Conservation (phyloP, 768 basidiomycete genomes). For the Lenzites betulinus region DNA sequence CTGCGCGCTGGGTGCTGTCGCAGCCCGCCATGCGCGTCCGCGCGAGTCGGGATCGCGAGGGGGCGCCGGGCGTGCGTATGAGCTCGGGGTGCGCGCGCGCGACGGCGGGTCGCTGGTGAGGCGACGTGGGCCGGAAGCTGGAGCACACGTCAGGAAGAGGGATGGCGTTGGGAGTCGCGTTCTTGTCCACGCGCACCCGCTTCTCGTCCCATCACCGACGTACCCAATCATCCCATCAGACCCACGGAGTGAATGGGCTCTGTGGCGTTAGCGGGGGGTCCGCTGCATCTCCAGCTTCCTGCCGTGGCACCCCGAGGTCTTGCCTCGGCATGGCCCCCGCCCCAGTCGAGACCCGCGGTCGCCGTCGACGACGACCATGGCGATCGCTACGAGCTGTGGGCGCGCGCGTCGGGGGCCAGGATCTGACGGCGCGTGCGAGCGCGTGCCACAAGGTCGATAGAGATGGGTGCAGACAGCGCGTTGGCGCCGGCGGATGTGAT, state of each 20-base stretch:
- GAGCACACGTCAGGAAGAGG: constrained; percentile 19
- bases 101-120: not conserved
- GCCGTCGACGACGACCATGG: not conserved
- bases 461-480: not conserved
- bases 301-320: constrained; percentile 19
- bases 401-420: not conserved
- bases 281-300: constrained; percentile 13
- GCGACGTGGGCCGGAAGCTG: constrained; percentile 13
- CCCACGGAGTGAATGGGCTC: constrained; percentile 16
- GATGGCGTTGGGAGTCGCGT: constrained; percentile 11
- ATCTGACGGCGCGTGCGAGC: not conserved
- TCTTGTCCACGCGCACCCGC: constrained; percentile 20
- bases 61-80: no score
- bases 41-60: not conserved
- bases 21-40: not conserved
- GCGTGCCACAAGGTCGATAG: constrained; percentile 4
- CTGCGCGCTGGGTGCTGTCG: not conserved
- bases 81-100: not conserved
- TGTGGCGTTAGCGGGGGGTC: constrained; percentile 22
- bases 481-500: constrained; percentile 8
- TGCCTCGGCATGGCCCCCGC: constrained; percentile 18
- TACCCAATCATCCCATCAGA: constrained; percentile 24
- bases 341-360: not conserved
- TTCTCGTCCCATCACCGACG: constrained; percentile 24
- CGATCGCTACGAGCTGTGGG: not conserved